Conservation (phyloP, 306 rosid species). For the Cicer chorassanicum region DNA sequence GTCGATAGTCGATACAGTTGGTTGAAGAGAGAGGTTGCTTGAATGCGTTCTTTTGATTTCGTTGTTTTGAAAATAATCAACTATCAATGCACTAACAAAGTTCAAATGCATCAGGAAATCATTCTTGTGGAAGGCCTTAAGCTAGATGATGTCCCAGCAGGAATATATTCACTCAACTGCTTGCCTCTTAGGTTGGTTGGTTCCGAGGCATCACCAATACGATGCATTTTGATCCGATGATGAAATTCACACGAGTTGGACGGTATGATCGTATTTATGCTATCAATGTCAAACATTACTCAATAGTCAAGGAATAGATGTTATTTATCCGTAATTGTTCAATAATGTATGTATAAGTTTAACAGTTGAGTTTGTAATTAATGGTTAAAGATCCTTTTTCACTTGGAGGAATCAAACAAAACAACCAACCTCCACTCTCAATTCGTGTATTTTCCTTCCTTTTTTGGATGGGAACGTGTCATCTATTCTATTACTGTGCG, state of each 20-base stretch:
- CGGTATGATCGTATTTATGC: conserved; percentile 2
- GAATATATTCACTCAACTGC: conserved; percentile 72
- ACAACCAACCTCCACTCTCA: too few relatives aligned
- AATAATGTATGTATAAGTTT: too few relatives aligned
- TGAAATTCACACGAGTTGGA: conserved; percentile 10
- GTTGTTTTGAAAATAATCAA: conserved; percentile 17
- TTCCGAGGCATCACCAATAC: conserved; percentile 87
- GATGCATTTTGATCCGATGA: conserved; percentile 78
- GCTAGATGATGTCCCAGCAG: conserved; percentile 71
- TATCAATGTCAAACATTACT: neutral
- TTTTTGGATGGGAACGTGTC: conserved; percentile 44
- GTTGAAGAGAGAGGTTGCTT: neutral
- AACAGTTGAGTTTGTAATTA: neutral
- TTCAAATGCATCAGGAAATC: conserved; percentile 66
- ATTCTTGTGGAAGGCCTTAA: conserved; percentile 95
- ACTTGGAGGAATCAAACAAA: too few relatives aligned
- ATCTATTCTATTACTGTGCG: neutral
- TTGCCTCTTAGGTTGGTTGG: conserved; percentile 85
- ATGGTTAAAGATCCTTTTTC: too few relatives aligned
- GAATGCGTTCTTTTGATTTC: conserved; percentile 17
- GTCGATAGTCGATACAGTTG: conserved; percentile 7
- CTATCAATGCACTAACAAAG: conserved; percentile 32
- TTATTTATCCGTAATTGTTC: neutral
- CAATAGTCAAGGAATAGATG: conserved; percentile 2
- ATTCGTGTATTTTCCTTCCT: neutral